Conservation (phyloP, 164 flowering plant genomes). For the Annona squamosa region DNA sequence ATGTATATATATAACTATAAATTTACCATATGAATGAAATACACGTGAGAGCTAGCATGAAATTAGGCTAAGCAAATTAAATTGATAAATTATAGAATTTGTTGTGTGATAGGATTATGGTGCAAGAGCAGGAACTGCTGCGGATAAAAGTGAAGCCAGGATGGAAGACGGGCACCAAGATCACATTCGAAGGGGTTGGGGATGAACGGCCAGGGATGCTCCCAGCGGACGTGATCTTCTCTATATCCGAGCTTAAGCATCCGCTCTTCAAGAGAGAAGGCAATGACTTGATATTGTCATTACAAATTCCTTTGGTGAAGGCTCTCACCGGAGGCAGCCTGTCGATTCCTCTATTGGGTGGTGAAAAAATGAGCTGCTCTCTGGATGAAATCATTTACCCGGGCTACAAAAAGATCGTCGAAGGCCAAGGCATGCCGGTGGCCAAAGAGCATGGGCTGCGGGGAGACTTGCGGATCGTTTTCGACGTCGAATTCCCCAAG, state of each 20-base stretch:
- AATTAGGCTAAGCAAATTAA: no score
- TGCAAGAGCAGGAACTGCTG: constrained; percentile 53
- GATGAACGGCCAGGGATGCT: constrained; percentile 56
- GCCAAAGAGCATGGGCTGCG: constrained; percentile 36
- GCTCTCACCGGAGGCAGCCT: constrained; percentile 69
- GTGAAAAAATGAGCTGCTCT: constrained; percentile 41
- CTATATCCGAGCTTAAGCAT: constrained; percentile 53
- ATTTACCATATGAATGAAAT: no score
- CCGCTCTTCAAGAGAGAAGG: constrained; percentile 54
- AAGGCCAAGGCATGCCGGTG: constrained; percentile 76
- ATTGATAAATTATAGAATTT: no score
- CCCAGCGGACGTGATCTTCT: constrained; percentile 59
- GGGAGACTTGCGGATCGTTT: constrained; percentile 54
- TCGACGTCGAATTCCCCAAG: constrained; percentile 46
- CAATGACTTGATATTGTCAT: constrained; percentile 48
- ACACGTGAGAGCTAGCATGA: no score
- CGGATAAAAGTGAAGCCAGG: constrained; percentile 71
- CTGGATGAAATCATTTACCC: constrained; percentile 52
- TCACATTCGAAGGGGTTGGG: constrained; percentile 72
- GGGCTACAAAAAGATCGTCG: constrained; percentile 51
- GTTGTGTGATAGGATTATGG: constrained; percentile 30
- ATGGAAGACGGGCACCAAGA: constrained; percentile 74
- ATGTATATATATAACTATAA: no score
- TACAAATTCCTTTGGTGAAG: constrained; percentile 60
- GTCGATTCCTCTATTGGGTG: constrained; percentile 58